phyloP scores from a whole-genome alignment of 495 filamentous ascomycete genomes.

The Hypoxylon lienhwacheense region DNA sequence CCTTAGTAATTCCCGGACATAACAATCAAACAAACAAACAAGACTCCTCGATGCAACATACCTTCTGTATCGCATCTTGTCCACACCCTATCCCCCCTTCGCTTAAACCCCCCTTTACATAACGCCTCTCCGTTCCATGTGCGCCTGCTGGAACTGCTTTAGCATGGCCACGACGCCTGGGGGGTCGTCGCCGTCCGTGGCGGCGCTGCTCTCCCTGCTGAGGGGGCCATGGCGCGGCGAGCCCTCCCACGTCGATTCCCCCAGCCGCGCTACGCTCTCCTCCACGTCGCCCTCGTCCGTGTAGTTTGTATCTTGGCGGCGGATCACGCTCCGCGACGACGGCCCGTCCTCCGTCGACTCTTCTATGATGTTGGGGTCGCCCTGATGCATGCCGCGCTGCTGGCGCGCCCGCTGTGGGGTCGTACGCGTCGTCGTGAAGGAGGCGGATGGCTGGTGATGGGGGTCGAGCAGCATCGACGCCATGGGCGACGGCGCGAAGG shows the following conservation, averaged over 20 bases:
- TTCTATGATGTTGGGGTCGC: constrained; percentile 50
- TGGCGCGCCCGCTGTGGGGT: constrained; percentile 47
- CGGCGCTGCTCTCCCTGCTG: constrained; percentile 47
- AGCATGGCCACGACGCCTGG: constrained; percentile 81
- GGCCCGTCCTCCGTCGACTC: constrained; percentile 51
- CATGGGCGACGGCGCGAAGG: constrained; percentile 56
- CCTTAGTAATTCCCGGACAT: too few relatives aligned
- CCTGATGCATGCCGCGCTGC: constrained; percentile 47
- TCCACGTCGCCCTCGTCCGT: constrained; percentile 62
- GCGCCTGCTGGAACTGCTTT: constrained; percentile 86
- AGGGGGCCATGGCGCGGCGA: constrained; percentile 45
- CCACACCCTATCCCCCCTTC: too few relatives aligned
- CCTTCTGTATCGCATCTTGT: too few relatives aligned
- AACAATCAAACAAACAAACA: too few relatives aligned
- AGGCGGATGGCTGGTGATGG: constrained; percentile 75
- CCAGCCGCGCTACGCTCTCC: constrained; percentile 46
- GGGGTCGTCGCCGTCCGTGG: constrained; percentile 45
- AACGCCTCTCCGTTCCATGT: constrained; percentile 60
- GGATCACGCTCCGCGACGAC: constrained; percentile 68
- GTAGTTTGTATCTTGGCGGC: constrained; percentile 58
- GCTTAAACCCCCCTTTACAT: too few relatives aligned
- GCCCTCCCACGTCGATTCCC: constrained; percentile 59
- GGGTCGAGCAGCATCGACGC: constrained; percentile 81
- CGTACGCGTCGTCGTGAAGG: constrained; percentile 48
- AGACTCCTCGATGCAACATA: too few relatives aligned